Percentiles rank a stretch among this genome's conserved stretches.
phyloP scores from a whole-genome alignment of 2,329 filamentous ascomycete species.

The Scedosporium dehoogii region DNA sequence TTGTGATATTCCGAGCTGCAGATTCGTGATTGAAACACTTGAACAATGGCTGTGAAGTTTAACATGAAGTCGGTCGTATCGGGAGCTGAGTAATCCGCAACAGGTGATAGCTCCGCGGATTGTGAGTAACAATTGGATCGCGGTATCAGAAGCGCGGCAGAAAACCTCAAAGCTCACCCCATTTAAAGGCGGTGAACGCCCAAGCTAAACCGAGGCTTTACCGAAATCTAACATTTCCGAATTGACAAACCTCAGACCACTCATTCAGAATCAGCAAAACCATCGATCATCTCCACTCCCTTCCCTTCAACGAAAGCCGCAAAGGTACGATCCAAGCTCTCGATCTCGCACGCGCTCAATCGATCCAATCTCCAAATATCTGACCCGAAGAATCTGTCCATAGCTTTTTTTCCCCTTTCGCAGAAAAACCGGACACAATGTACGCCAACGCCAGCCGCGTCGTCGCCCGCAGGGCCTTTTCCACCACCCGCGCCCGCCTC shows the following conservation, averaged over 20 bases:
- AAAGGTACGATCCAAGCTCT: not conserved
- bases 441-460: constrained; percentile 58
- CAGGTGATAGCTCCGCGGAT: not conserved
- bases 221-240: constrained; percentile 2
- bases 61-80: not conserved
- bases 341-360: not conserved
- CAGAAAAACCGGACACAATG: constrained; percentile 49
- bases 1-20: no score
- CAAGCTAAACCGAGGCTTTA: constrained; percentile 2
- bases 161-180: not conserved
- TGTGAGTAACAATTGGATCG: no score
- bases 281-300: constrained; percentile 1
- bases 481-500: constrained; percentile 76
- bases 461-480: constrained; percentile 87
- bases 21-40: no score
- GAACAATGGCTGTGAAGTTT: no score
- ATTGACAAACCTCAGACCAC: constrained; percentile 8
- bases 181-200: constrained; percentile 1
- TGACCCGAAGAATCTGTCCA: not conserved
- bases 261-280: constrained; percentile 2
- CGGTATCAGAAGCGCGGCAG: not conserved
- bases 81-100: not conserved
- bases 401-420: not conserved
- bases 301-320: not conserved
- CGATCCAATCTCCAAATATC: not conserved